These are phyloP conservation scores for Penicillium sp. DNA, from an alignment of 2,329 filamentous ascomycete genomes.

Conservation along the genomic window DNA sequence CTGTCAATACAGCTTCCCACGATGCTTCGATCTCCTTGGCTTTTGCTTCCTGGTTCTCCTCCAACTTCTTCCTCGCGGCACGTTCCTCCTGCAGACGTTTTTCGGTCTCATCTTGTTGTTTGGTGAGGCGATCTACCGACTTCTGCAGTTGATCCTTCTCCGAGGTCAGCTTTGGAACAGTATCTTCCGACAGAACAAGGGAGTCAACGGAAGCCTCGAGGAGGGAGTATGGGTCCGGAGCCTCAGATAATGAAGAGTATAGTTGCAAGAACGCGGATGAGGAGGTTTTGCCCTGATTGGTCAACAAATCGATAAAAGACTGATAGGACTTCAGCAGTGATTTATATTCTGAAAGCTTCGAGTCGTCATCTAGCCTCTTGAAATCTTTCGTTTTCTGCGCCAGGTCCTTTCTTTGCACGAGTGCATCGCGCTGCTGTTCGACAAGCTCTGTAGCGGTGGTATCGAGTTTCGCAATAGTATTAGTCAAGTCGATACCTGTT, in stretches of 20 bases:
- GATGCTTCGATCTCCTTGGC: slow-evolving; percentile 87
- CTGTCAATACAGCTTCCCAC: slow-evolving; percentile 83
- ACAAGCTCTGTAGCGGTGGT: slow-evolving; percentile 94
- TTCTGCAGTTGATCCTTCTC: slow-evolving; percentile 87
- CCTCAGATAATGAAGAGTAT: slow-evolving; percentile 91
- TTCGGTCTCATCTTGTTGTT: slow-evolving; percentile 80
- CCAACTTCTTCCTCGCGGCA: slow-evolving; percentile 66
- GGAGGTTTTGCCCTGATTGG: slow-evolving; percentile 91
- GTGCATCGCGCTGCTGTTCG: slow-evolving; percentile 86
- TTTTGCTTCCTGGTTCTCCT: slow-evolving; percentile 70
- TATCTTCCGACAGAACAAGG: slow-evolving; percentile 86
- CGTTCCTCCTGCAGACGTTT: slow-evolving; percentile 74
- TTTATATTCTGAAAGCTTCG: slow-evolving; percentile 85
- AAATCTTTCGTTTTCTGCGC: slow-evolving; percentile 99
- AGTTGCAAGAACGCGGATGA: slow-evolving; percentile 90
- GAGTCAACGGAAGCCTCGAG: slow-evolving; percentile 96
- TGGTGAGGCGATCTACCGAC: slow-evolving; percentile 68
- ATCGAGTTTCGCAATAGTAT: slow-evolving; percentile 79
- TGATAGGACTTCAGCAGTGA: slow-evolving; percentile 91
- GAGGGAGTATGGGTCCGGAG: slow-evolving; percentile 90
- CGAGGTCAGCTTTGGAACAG: slow-evolving; percentile 77
- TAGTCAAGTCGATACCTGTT: slow-evolving; percentile 79
- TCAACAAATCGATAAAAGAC: slow-evolving; percentile 91
- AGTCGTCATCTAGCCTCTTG: slow-evolving; percentile 82
- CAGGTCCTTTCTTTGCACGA: slow-evolving; percentile 91